phyloP scores from a whole-genome alignment of 2,329 filamentous ascomycete species.

The Fusarium sp. region DNA sequence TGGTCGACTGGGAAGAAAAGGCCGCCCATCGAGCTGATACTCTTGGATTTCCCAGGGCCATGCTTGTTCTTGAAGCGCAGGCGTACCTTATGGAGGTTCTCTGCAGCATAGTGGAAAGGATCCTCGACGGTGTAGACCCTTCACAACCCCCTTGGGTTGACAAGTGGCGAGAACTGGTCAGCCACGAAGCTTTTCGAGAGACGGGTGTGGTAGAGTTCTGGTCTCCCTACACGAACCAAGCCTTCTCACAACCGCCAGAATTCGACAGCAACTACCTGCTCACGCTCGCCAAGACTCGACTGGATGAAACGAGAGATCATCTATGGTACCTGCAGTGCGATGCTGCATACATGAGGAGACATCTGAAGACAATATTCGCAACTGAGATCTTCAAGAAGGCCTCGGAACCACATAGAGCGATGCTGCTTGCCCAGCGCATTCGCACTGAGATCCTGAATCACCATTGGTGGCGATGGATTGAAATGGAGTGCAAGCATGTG shows the following conservation, averaged over 20 bases:
- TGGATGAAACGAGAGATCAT: fast-evolving
- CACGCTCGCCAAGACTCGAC: background rate
- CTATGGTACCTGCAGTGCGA: background rate
- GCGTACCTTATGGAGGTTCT: fast-evolving
- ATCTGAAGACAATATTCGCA: fast-evolving
- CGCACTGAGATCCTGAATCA: background rate
- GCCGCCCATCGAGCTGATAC: fast-evolving
- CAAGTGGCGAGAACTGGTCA: background rate
- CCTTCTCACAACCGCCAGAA: background rate
- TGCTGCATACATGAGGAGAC: fast-evolving
- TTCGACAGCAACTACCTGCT: background rate
- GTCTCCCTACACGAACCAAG: background rate
- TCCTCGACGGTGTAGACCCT: background rate
- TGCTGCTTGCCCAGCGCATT: background rate
- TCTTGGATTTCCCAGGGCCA: background rate
- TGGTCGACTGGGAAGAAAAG: background rate
- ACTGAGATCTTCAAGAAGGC: background rate
- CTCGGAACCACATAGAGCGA: fast-evolving
- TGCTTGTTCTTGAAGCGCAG: fast-evolving
- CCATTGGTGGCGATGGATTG: background rate
- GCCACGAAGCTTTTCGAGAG: background rate
- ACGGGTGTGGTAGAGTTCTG: fast-evolving
- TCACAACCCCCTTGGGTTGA: fast-evolving
- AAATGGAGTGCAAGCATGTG: fast-evolving
- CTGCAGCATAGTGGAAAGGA: fast-evolving